Evolutionary conservation across 441 rosid genomes (phyloP).

Genomic region (Corymbia citriodora): DNA sequence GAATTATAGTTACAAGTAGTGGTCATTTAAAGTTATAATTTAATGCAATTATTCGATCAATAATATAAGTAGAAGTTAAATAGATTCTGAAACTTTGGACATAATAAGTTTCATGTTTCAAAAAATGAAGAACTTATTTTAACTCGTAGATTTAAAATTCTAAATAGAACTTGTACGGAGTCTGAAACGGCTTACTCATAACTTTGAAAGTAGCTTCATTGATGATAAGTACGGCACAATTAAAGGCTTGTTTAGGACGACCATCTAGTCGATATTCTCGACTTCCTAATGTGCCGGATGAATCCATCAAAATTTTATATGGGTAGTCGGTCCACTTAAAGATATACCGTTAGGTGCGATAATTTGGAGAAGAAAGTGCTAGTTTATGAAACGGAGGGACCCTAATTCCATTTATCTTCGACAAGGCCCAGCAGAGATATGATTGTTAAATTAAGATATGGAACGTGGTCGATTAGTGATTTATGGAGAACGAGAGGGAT

Average conservation of each 20-base stretch:
- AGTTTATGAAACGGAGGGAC: neutral
- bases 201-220: neutral
- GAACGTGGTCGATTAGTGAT: neutral
- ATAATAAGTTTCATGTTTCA: too few species aligned
- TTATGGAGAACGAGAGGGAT: neutral
- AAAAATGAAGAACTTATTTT: too few species aligned
- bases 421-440: neutral
- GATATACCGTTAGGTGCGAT: neutral
- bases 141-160: too few species aligned
- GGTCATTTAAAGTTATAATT: too few species aligned
- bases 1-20: too few species aligned
- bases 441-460: neutral
- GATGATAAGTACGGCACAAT: neutral
- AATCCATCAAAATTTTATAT: neutral
- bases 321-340: neutral
- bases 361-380: neutral
- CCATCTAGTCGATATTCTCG: neutral
- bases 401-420: neutral
- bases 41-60: too few species aligned
- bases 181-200: too few species aligned
- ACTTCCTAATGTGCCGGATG: neutral
- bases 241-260: neutral
- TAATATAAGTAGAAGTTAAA: too few species aligned
- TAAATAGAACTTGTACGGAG: too few species aligned
- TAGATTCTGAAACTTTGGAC: too few species aligned